Evolutionary conservation across 768 basidiomycete genomes (phyloP).

Genomic region (Pleurotus ostreatus): DNA sequence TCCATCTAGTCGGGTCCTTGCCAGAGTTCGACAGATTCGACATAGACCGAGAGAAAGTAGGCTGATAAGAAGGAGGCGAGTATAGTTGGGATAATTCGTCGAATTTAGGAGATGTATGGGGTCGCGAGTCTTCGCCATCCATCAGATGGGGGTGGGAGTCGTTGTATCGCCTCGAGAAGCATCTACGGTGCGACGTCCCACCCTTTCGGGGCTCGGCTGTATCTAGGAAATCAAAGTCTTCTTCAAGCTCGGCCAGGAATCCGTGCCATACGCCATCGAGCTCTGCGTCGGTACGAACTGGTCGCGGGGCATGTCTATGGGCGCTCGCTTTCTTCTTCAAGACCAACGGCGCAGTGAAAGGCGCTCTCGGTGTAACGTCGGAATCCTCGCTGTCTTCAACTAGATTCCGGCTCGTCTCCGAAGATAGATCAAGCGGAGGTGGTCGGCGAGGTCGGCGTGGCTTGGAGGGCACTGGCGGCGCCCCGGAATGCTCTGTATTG

Average conservation of each 20-base stretch:
- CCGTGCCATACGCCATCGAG: conserved; percentile 26
- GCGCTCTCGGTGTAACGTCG: neutral
- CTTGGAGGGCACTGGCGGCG: neutral
- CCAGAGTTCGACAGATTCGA: neutral
- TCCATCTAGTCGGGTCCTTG: neutral
- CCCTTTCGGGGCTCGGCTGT: neutral
- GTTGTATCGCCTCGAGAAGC: conserved; percentile 1
- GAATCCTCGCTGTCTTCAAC: neutral
- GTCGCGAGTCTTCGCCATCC: neutral
- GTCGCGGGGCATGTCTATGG: neutral
- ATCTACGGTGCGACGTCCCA: conserved; percentile 1
- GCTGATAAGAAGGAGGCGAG: neutral
- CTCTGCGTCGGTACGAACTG: conserved; percentile 11
- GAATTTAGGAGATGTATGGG: conserved; percentile 1
- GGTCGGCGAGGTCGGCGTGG: conserved; percentile 1
- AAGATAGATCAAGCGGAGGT: neutral
- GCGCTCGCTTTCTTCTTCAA: neutral
- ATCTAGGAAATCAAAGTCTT: conserved; percentile 10
- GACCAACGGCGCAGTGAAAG: neutral
- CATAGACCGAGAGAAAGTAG: conserved; percentile 1
- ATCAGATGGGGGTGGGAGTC: neutral
- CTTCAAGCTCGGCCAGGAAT: conserved; percentile 22
- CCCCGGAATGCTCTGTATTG: too few relatives aligned
- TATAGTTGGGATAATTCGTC: neutral
- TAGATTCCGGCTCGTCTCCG: neutral